phyloP scores from a whole-genome alignment of 306 rosid genomes.

The Alnus rubra region DNA sequence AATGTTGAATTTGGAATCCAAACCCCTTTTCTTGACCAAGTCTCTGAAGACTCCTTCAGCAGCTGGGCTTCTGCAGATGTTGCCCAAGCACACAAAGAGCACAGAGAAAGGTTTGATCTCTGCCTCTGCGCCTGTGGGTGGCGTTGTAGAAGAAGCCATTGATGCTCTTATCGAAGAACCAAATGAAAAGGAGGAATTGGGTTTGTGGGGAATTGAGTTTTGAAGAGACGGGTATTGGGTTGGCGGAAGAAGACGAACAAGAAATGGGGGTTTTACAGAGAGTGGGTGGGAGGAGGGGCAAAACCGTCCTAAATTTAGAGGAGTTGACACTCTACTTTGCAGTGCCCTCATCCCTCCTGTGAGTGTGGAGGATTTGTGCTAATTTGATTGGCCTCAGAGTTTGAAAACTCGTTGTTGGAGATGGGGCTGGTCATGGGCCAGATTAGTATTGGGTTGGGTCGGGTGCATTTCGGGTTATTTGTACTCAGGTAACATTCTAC shows the following conservation, averaged over 20 bases:
- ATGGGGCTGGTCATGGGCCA: not conserved
- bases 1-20: slow-evolving; percentile 56
- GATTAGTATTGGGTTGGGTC: not conserved
- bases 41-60: slow-evolving; percentile 88
- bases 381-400: slow-evolving; percentile 2
- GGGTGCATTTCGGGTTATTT: not conserved
- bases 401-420: not conserved
- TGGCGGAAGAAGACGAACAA: slow-evolving; percentile 22
- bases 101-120: slow-evolving; percentile 62
- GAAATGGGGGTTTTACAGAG: slow-evolving; percentile 21
- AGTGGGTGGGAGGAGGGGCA: slow-evolving; percentile 42
- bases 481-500: not conserved
- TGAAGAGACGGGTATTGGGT: slow-evolving; percentile 26
- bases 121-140: slow-evolving; percentile 32
- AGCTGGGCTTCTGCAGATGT: slow-evolving; percentile 94
- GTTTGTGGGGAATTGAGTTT: slow-evolving; percentile 26
- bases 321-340: slow-evolving; percentile 9
- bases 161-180: slow-evolving; percentile 45
- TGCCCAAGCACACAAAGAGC: slow-evolving; percentile 83
- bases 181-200: slow-evolving; percentile 26
- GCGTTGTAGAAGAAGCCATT: slow-evolving; percentile 51
- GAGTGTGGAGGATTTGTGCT: slow-evolving; percentile 1
- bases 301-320: slow-evolving; percentile 39
- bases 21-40: slow-evolving; percentile 63
- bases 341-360: slow-evolving; percentile 38